Base-by-base conservation (phyloP, 371 early-diverging fungal species). In the Nematocida displodere region DNA sequence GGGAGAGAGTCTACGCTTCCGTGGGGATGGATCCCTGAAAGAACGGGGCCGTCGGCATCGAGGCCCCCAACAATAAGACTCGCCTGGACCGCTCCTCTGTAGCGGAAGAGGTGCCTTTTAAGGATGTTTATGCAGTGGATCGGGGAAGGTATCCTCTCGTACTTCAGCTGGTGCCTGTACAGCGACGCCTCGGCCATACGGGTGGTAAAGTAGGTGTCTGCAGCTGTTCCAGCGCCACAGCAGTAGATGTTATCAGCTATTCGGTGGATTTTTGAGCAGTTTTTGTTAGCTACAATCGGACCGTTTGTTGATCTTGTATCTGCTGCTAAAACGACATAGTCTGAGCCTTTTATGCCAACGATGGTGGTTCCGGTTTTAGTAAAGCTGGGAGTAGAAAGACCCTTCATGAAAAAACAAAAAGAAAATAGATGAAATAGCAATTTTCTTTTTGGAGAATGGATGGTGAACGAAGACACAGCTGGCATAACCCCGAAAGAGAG, bases 161-260 rank as follows among this genome's bases (percentile, higher is more conserved):
- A 94, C 52, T 88, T 86, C 49, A 94, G 86, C 44, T 88, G 81
- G 82, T 95, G 96, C 76, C 95, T 86, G 81, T 91, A 92, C 65
- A 97, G 86, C 82, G 93, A 89, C 77, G 90, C 90, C 67, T 89
- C 87, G 77, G 94, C 93, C 85, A 93, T 87, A 61, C 86, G 87
- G 29, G 95, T 95, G 0, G 95, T 92, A 79, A 90, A 89, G 80
- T 92, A 91, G 28, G 95, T 95, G 86, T 98, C 99, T 11, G 97
- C 99, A 37, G 97, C 97, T 22, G 97, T 97, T 80, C 99, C 97
- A 28, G 97, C 99, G 78, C 99, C 97, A 84, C 95, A 93, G 85
- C 96, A 95, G 85, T 92, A 94, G 87, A 98, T 95, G 85, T 96
- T 96, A 78, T 95, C 95, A 50, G 95, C 90, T 66, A 98, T 86